Conservation (phyloP, 2,329 filamentous ascomycete species). For the Calonectria naviculata region DNA sequence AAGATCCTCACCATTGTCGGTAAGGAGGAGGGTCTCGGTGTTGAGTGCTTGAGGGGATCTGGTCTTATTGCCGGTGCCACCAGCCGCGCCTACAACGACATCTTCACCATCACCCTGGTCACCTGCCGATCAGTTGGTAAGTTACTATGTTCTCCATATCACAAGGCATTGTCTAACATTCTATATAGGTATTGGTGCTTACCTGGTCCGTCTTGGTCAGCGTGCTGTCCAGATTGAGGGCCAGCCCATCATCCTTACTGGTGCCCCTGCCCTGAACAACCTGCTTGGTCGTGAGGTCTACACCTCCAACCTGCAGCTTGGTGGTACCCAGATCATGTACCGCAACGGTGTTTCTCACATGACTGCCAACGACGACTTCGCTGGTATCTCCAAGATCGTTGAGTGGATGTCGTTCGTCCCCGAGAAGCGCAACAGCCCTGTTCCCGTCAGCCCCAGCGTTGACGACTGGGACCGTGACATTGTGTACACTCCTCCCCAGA, state of each 20-base stretch:
- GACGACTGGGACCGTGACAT: constrained; percentile 96
- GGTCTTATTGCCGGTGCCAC: constrained; percentile 98
- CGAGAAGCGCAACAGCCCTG: constrained; percentile 91
- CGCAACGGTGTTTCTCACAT: constrained; percentile 99
- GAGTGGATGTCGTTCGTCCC: constrained; percentile 98
- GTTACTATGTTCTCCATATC: constrained; percentile 37
- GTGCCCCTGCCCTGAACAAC: constrained; percentile 98
- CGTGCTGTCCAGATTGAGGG: constrained; percentile 99
- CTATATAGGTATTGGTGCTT: constrained; percentile 87
- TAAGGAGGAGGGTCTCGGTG: constrained; percentile 94
- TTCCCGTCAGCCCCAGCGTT: constrained; percentile 88
- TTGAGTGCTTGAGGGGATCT: constrained; percentile 96
- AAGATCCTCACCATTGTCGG: constrained; percentile 95
- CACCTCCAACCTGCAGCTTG: constrained; percentile 98
- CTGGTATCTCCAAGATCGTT: constrained; percentile 96
- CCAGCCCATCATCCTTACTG: constrained; percentile 98
- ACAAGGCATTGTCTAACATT: constrained; percentile 45
- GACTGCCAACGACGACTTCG: constrained; percentile 97
- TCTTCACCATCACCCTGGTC: constrained; percentile 97
- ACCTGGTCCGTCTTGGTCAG: constrained; percentile 97
- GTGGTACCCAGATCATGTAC: constrained; percentile 99
- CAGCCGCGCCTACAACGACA: constrained; percentile 96
- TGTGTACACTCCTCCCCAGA: constrained; percentile 82
- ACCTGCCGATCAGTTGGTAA: constrained; percentile 96
- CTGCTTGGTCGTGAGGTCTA: constrained; percentile 97